These are phyloP conservation scores for Ganoderma meredithae DNA, from an alignment of 1,284 basidiomycete genomes.

Conservation along the genomic window DNA sequence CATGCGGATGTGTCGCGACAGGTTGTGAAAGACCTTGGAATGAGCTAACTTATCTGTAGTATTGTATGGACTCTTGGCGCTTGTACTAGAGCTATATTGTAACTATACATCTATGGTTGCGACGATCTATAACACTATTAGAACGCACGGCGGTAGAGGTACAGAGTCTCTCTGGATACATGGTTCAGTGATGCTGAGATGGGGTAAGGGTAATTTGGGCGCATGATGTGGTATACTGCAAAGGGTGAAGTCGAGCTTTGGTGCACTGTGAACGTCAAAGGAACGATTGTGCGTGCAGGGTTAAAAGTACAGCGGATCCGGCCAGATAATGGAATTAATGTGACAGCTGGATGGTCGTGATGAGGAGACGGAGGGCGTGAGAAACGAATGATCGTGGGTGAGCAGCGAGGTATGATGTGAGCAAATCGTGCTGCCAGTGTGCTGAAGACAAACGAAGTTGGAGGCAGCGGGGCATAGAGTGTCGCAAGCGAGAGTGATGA, in stretches of 20 bases:
- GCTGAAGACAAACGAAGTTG: too few species aligned
- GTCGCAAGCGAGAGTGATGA: not conserved
- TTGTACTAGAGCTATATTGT: conserved; percentile 23
- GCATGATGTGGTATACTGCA: conserved; percentile 5
- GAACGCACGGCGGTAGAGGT: conserved; percentile 5
- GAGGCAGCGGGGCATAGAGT: not conserved
- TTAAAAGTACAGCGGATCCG: not conserved
- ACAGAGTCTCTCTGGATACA: conserved; percentile 1
- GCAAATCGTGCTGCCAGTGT: not conserved
- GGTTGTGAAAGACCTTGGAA: not conserved
- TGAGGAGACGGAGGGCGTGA: not conserved
- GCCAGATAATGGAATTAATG: not conserved
- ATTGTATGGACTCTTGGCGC: conserved; percentile 19
- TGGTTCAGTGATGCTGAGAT: not conserved
- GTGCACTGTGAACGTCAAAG: not conserved
- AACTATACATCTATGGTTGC: conserved; percentile 14
- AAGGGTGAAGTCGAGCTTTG: not conserved
- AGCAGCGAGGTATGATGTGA: conserved; percentile 7
- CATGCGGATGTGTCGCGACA: not conserved
- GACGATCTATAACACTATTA: conserved; percentile 4
- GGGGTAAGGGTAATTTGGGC: not conserved
- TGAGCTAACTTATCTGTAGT: conserved; percentile 23
- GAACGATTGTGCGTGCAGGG: not conserved
- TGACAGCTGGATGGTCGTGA: not conserved
- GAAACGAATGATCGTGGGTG: not conserved